These are phyloP conservation scores for Xylaria sp. DNA, from an alignment of 2,329 filamentous ascomycete species.

Conservation along the genomic window DNA sequence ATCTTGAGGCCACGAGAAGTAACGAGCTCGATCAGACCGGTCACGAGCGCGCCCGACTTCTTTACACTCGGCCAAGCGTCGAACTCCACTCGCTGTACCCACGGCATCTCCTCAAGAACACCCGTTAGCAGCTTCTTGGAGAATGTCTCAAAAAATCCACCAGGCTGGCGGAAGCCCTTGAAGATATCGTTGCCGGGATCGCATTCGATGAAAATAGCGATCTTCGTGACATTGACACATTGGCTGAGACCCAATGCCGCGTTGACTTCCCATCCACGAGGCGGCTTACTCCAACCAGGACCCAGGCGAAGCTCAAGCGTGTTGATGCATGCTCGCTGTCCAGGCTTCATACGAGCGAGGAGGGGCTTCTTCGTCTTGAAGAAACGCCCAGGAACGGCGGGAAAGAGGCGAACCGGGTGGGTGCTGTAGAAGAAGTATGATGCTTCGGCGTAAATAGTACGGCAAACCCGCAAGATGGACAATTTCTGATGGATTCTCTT, in stretches of 20 bases:
- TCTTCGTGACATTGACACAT: constrained; percentile 61
- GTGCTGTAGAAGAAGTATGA: constrained; percentile 69
- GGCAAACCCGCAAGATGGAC: constrained; percentile 65
- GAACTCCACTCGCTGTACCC: constrained; percentile 66
- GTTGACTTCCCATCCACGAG: constrained; percentile 72
- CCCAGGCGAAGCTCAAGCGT: constrained; percentile 74
- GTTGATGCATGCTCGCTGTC: constrained; percentile 65
- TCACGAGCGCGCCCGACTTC: constrained; percentile 69
- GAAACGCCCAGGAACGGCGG: constrained; percentile 66
- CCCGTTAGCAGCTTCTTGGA: constrained; percentile 61
- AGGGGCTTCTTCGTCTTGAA: constrained; percentile 77
- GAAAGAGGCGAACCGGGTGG: constrained; percentile 69
- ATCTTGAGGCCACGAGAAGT: constrained; percentile 57
- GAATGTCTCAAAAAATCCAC: constrained; percentile 75
- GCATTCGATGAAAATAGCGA: constrained; percentile 73
- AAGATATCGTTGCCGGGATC: constrained; percentile 73
- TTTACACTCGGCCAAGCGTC: constrained; percentile 72
- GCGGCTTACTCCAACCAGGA: constrained; percentile 74
- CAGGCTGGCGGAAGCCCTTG: constrained; percentile 68
- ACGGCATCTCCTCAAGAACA: constrained; percentile 63
- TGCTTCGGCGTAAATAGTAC: constrained; percentile 66
- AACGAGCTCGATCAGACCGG: constrained; percentile 60
- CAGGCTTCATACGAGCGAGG: constrained; percentile 66
- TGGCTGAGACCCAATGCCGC: constrained; percentile 67
- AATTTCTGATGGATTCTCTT: constrained; percentile 65